phyloP scores from a whole-genome alignment of 2,329 filamentous ascomycete species.

The Stachybotrys chartarum region DNA sequence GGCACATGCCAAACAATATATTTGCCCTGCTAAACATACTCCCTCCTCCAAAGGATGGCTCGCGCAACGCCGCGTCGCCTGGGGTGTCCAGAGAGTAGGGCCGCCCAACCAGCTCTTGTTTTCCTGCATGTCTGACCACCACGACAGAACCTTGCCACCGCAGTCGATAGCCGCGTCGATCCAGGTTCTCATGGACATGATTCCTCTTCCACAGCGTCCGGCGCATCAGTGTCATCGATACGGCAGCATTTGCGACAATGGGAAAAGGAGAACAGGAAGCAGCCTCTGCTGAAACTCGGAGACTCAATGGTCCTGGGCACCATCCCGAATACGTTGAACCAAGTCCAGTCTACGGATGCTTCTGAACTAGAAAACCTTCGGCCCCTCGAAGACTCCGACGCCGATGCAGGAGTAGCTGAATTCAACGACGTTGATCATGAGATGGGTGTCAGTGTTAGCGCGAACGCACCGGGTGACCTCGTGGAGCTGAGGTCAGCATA shows the following conservation, averaged over 20 bases:
- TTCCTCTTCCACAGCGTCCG: not conserved
- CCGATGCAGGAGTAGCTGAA: not conserved
- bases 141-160: not conserved
- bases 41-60: not conserved
- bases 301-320: constrained; percentile 2
- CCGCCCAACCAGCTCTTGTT: not conserved
- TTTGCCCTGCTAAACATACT: not conserved
- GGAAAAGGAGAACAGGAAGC: constrained; percentile 10
- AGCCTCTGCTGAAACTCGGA: not conserved
- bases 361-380: constrained; percentile 13
- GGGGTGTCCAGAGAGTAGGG: not conserved
- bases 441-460: not conserved
- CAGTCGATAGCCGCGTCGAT: not conserved
- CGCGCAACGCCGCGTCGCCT: not conserved
- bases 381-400: not conserved
- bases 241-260: constrained; percentile 34
- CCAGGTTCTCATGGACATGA: not conserved
- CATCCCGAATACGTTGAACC: constrained; percentile 21
- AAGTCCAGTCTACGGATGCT: constrained; percentile 24
- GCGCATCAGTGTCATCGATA: constrained; percentile 14
- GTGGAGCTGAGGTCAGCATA: constrained; percentile 36
- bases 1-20: constrained; percentile 8
- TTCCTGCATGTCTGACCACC: not conserved
- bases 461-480: constrained; percentile 32
- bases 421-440: not conserved